Evolutionary conservation across 768 basidiomycete genomes (phyloP).

Genomic region (Termitomyces sp.): DNA sequence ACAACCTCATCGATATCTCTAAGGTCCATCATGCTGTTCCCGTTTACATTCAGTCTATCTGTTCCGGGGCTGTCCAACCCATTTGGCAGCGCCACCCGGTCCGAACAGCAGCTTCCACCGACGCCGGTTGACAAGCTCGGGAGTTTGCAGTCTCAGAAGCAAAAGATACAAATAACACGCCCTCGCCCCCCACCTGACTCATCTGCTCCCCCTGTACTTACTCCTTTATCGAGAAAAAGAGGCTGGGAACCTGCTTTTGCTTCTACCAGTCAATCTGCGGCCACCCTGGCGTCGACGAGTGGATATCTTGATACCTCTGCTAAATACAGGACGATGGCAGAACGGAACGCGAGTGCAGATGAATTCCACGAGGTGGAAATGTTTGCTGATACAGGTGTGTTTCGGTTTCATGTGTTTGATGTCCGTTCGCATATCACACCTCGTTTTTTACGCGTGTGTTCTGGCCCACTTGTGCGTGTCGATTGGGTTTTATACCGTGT

Average conservation of each 20-base stretch:
- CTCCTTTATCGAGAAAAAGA: conserved; percentile 29
- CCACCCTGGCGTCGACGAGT: conserved; percentile 50
- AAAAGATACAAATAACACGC: conserved; percentile 19
- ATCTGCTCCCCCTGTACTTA: conserved; percentile 21
- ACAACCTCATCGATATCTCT: conserved; percentile 7
- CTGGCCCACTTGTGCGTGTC: conserved; percentile 9
- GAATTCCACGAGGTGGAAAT: conserved; percentile 22
- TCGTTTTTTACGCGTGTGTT: conserved; percentile 10
- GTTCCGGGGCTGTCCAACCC: conserved; percentile 70
- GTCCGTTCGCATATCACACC: background rate
- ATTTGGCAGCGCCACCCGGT: conserved; percentile 32
- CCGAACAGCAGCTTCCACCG: conserved; percentile 20
- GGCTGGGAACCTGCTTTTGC: conserved; percentile 70
- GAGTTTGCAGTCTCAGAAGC: conserved; percentile 17
- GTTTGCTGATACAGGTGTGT: conserved; percentile 22
- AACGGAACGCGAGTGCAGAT: conserved; percentile 13
- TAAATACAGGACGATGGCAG: conserved; percentile 49
- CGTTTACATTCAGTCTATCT: conserved; percentile 69
- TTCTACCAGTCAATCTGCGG: conserved; percentile 51
- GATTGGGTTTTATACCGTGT: conserved; percentile 10
- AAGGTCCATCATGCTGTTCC: conserved; percentile 48
- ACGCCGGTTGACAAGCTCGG: conserved; percentile 15
- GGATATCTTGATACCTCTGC: conserved; percentile 73
- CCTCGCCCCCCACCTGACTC: conserved; percentile 22
- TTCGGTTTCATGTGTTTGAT: conserved; percentile 3